Base-by-base conservation (phyloP, 2,329 filamentous ascomycete genomes). In the Colletotrichum sp. region DNA sequence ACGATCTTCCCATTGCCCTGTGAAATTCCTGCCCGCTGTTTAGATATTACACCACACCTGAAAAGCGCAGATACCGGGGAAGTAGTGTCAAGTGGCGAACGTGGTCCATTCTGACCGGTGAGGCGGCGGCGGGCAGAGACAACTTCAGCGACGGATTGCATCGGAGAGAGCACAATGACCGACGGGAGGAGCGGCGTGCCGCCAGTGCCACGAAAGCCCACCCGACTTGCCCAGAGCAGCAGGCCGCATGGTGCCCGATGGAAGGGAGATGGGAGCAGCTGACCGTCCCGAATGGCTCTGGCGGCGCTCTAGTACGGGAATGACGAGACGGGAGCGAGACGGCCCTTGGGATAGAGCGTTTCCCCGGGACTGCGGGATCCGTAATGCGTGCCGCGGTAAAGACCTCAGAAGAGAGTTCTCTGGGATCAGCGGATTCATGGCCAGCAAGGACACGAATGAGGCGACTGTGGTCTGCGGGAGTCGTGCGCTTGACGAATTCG, bases 191-290 rank as follows among this genome's bases (percentile, higher is more conserved):
- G 63, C 63, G 69, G 69, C 73, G 63, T 73, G 34, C 69, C 69
- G 63, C 56, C 69, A 75, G 58, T 69, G 73, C 32, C 69, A 75
- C 32, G 58, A 73, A 48, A 74, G 67, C 30, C 48, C 48, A 73
- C 69, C 69, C 56, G 70, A 73, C 58, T 59, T 73, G 63, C 48
- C 69, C 24, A 75, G 73, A 75, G 58, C 69, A 75, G 73, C 68
- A 52, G 56, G 63, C 73, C 73, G 73, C 73, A 75, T 75, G 69
- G 28, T 58, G 69, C 73, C 63, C 69, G 43, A 38, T 32, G 58
- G 58, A 52, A 48, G 64, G 59, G 63, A 48, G 21, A 18, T 56
- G 43, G 63, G 63, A 52, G n/a, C 73, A 73, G 73, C 73, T 73
- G 73, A 75, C 69, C 58, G 70, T 73, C 70, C 73, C 73, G 63